Conservation (phyloP, 2,329 filamentous ascomycete genomes). For the Gnomoniopsis smithogilvyi region DNA sequence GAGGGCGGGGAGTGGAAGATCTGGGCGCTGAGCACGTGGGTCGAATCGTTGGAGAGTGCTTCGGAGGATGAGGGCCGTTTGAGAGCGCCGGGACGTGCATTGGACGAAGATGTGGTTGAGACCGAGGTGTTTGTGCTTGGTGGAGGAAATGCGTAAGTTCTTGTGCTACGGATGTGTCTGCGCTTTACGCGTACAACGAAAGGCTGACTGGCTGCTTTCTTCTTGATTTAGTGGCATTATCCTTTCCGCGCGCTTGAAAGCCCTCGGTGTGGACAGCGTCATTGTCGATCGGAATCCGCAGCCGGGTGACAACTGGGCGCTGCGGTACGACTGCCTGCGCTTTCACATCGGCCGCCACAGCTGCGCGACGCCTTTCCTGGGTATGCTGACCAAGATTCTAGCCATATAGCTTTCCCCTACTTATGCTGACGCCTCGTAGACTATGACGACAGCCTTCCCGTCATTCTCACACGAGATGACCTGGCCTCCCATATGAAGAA, state of each 20-base stretch:
- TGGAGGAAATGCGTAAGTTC: slow-evolving; percentile 30
- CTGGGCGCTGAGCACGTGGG: slow-evolving; percentile 30
- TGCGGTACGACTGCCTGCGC: slow-evolving; percentile 34
- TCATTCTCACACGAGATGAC: slow-evolving; percentile 43
- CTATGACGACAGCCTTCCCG: slow-evolving; percentile 38
- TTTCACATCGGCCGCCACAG: slow-evolving; percentile 36
- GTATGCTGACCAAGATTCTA: slow-evolving; percentile 9
- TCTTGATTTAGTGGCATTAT: slow-evolving; percentile 23
- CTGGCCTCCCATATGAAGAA: slow-evolving; percentile 46
- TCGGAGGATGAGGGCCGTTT: slow-evolving; percentile 28
- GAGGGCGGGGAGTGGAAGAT: slow-evolving; percentile 28
- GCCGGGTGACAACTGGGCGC: slow-evolving; percentile 37
- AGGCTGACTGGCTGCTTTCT: not conserved
- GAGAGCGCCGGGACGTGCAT: slow-evolving; percentile 15
- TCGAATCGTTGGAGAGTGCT: slow-evolving; percentile 22
- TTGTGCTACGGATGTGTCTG: not conserved
- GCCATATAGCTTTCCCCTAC: too few species aligned
- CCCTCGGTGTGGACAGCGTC: slow-evolving; percentile 31
- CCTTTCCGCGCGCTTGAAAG: slow-evolving; percentile 35
- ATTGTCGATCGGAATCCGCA: slow-evolving; percentile 33
- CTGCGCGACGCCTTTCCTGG: slow-evolving; percentile 33
- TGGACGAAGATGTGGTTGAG: slow-evolving; percentile 21
- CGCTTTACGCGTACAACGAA: not conserved
- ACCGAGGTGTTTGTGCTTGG: slow-evolving; percentile 34
- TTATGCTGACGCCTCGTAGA: slow-evolving; percentile 23